Conservation (phyloP, 768 basidiomycete genomes). For the Agrocybe chaxingu region DNA sequence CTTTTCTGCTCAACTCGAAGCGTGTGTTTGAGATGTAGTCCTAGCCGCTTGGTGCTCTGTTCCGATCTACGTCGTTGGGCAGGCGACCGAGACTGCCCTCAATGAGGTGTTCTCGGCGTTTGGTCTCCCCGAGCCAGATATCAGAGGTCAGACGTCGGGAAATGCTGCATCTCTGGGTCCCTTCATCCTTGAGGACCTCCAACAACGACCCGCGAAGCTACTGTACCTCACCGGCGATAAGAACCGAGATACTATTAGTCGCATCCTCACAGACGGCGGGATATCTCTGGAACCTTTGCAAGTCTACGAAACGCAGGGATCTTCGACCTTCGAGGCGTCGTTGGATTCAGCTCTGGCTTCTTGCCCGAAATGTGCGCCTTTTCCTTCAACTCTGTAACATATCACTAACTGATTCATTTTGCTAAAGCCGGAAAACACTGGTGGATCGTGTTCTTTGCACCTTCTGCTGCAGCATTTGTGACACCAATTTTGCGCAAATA, state of each 20-base stretch:
- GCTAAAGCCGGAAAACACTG: conserved; percentile 27
- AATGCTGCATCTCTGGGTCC: conserved; percentile 64
- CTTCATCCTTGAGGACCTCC: conserved; percentile 49
- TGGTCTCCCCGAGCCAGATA: conserved; percentile 15
- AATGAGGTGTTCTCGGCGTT: conserved; percentile 23
- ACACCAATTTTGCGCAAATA: conserved; percentile 43
- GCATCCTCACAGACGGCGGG: conserved; percentile 41
- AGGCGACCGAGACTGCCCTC: conserved; percentile 53
- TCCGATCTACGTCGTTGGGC: conserved; percentile 81
- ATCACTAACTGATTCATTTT: not conserved
- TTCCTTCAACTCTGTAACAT: not conserved
- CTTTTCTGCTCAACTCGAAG: conserved; percentile 13
- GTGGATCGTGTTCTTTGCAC: conserved; percentile 80
- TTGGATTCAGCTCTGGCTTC: conserved; percentile 30
- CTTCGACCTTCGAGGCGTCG: conserved; percentile 44
- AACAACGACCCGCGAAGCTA: conserved; percentile 29
- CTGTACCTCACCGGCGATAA: conserved; percentile 88
- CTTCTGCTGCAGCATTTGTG: conserved; percentile 62
- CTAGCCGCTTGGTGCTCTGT: conserved; percentile 47
- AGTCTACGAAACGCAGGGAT: conserved; percentile 69
- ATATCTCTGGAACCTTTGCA: conserved; percentile 49
- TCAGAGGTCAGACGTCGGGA: conserved; percentile 53
- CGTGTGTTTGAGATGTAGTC: conserved; percentile 1
- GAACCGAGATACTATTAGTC: conserved; percentile 66
- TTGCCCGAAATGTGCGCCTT: conserved; percentile 10